These are phyloP conservation scores for Mortierella polycephala DNA, from an alignment of 371 early-diverging fungal genomes.

Conservation along the genomic window DNA sequence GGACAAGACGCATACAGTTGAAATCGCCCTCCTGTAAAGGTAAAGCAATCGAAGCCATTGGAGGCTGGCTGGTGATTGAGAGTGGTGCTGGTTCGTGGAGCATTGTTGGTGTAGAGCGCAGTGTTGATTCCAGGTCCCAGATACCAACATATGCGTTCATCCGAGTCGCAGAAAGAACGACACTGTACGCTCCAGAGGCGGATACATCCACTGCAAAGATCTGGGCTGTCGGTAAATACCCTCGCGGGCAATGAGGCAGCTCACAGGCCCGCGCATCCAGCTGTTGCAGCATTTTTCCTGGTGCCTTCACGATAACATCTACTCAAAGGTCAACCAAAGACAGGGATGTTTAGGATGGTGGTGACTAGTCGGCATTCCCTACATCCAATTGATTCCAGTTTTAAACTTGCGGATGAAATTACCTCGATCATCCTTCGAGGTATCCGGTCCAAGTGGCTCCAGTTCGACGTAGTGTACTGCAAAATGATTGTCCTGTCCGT, in stretches of 20 bases:
- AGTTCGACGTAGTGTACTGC: constrained; percentile 17
- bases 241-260: background rate
- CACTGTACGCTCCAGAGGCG: constrained; percentile 6
- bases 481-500: constrained; percentile 1
- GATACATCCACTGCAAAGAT: constrained; percentile 20
- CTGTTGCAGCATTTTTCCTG: constrained; percentile 7
- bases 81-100: background rate
- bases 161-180: constrained; percentile 12
- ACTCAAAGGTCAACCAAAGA: background rate
- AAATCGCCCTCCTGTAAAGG: constrained; percentile 19
- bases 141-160: constrained; percentile 7
- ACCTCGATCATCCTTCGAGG: background rate
- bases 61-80: constrained; percentile 7
- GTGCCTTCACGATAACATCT: constrained; percentile 20
- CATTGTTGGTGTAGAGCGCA: background rate
- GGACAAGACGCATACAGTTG: constrained; percentile 5
- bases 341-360: background rate
- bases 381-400: background rate
- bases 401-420: too few relatives aligned
- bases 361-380: too few relatives aligned
- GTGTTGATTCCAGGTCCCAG: constrained; percentile 12
- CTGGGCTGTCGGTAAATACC: constrained; percentile 2
- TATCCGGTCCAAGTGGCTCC: constrained; percentile 12
- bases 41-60: constrained; percentile 1
- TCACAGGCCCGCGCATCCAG: constrained; percentile 15